Base-by-base conservation (phyloP, 2,329 filamentous ascomycete species). In the Hirsutella minnesotensis region DNA sequence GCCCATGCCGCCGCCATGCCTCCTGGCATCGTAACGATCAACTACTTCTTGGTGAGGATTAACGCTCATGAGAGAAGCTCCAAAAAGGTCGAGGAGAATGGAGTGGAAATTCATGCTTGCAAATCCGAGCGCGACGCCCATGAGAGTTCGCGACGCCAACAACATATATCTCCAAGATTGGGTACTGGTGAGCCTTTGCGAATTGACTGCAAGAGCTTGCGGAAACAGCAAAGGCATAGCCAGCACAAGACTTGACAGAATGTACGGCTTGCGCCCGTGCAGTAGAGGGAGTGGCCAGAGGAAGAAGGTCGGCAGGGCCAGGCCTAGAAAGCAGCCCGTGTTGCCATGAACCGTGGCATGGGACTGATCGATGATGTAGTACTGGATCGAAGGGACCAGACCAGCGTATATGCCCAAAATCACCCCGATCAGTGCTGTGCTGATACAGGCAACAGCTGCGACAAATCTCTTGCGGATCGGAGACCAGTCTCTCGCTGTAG, bases 331-430 rank as follows among this genome's bases (percentile, higher is more conserved):
- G 42, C 87, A 73, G 21, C 78, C 72, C 15, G 84, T 81, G 51
- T 89, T 89, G 3, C 85, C 85, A 30, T 86, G 67, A 22, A 87
- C 78, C 2, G 78, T 72, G 46, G 75, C 69, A 52, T 86, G 82
- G 37, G 75, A 63, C 46, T 79, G 70, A 51, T 88, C 83, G 20
- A 77, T 78, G 48, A 89, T 75, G 52, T 79, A 80, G 57, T 87
- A 87, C 55, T 88, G 83, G 21, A 89, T 85, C 3, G 79, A 76
- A n/a, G 84, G 83, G 1, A 87, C 83, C 50, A 87, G 73, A 3
- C 84, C 85, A 43, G 82, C 80, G 56, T 88, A 90, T 19, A 88
- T 82, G 1, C 85, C 84, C 44, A 86, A 66, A 19, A 87, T 67
- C 21, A 84, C 64, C 0, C 84, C 84, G 38, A 88, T 69, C 42